A percentile compares a stretch with the other conserved stretches of the same genome.
Conservation (phyloP, 805 yeast species). For the Metschnikowia lochheadii region DNA sequence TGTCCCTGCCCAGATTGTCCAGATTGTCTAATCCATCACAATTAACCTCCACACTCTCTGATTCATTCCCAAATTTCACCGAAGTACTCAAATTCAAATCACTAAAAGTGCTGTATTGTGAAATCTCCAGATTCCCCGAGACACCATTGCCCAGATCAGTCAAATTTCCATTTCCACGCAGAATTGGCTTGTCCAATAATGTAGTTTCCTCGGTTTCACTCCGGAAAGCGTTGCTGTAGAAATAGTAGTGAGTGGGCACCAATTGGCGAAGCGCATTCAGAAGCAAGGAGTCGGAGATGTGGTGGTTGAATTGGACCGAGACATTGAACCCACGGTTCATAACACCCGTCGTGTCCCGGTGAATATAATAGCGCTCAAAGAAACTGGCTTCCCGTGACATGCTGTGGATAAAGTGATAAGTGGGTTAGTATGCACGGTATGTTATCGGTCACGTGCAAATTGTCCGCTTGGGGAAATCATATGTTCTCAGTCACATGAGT, state of each 20-base stretch:
- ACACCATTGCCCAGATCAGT: too few species aligned
- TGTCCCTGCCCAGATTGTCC: too few species aligned
- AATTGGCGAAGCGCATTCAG: slow-evolving; percentile 12
- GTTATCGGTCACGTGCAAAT: background rate
- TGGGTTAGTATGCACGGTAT: too few species aligned
- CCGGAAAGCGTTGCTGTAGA: slow-evolving; percentile 11
- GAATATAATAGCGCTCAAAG: slow-evolving; percentile 13
- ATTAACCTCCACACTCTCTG: too few species aligned
- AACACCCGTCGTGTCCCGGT: slow-evolving; percentile 12
- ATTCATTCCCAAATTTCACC: too few species aligned
- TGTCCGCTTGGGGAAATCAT: background rate
- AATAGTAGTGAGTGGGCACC: slow-evolving; percentile 6
- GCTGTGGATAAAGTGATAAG: background rate
- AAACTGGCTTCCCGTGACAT: slow-evolving; percentile 10
- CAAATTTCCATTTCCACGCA: too few species aligned
- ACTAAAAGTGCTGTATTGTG: too few species aligned
- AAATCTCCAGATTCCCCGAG: too few species aligned
- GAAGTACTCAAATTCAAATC: too few species aligned
- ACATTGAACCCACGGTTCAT: slow-evolving; percentile 13
- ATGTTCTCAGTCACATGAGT: too few species aligned
- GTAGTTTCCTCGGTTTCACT: background rate
- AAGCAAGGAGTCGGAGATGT: slow-evolving; percentile 6
- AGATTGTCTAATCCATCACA: too few species aligned
- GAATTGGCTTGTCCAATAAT: background rate
- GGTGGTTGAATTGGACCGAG: slow-evolving; percentile 4